These are phyloP conservation scores for Pugionium dolabratum DNA, from an alignment of 345 rosid genomes.

Conservation along the genomic window DNA sequence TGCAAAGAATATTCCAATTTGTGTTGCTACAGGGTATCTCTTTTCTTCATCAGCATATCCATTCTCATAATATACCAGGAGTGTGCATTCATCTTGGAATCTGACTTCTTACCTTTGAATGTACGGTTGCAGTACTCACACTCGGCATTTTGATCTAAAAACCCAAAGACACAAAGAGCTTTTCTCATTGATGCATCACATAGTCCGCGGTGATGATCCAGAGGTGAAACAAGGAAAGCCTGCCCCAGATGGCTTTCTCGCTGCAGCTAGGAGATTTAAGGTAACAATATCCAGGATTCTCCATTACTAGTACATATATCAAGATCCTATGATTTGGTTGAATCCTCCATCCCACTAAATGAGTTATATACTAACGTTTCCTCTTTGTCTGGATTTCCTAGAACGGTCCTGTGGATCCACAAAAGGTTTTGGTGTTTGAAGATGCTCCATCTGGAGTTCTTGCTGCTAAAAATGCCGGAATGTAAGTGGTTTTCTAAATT, in stretches of 20 bases:
- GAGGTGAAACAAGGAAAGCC: constrained; percentile 97
- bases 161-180: constrained; percentile 79
- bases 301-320: background rate
- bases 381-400: constrained; percentile 31
- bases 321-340: constrained; percentile 1
- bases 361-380: constrained; percentile 15
- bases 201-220: constrained; percentile 95
- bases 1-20: constrained; percentile 71
- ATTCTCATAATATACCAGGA: background rate
- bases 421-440: constrained; percentile 74
- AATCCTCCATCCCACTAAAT: background rate
- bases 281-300: constrained; percentile 40
- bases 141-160: constrained; percentile 77
- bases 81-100: constrained; percentile 13
- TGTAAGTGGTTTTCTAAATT: constrained; percentile 54
- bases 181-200: constrained; percentile 91
- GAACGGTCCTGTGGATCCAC: constrained; percentile 68
- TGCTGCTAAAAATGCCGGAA: constrained; percentile 91
- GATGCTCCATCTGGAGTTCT: constrained; percentile 96
- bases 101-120: background rate
- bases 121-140: constrained; percentile 63
- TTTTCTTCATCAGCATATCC: constrained; percentile 15
- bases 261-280: constrained; percentile 93
- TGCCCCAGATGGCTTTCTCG: constrained; percentile 81
- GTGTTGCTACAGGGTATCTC: constrained; percentile 83